Conservation (phyloP, 495 filamentous ascomycete genomes). For the Daldinia loculata region DNA sequence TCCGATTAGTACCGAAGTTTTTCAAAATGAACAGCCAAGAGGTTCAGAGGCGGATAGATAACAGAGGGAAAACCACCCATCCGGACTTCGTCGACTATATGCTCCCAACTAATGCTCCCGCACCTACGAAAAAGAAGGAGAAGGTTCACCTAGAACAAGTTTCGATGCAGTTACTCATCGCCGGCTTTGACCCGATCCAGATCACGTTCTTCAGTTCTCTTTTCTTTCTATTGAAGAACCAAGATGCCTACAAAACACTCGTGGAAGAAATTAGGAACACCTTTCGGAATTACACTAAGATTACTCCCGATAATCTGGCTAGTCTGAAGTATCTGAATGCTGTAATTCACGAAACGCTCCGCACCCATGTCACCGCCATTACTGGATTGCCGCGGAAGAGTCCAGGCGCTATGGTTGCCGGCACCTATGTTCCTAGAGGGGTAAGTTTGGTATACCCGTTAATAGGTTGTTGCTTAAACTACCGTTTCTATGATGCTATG, state of each 20-base stretch:
- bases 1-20: neutral
- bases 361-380: slow-evolving; percentile 2
- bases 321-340: slow-evolving; percentile 31
- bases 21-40: slow-evolving; percentile 13
- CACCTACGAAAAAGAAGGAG: slow-evolving; percentile 8
- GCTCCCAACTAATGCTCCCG: slow-evolving; percentile 6
- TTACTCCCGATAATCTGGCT: slow-evolving; percentile 14
- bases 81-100: slow-evolving; percentile 37
- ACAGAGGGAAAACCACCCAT: slow-evolving; percentile 23
- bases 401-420: slow-evolving; percentile 40
- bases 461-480: neutral
- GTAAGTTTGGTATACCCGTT: slow-evolving; percentile 19
- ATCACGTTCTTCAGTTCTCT: slow-evolving; percentile 23
- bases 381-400: slow-evolving; percentile 29
- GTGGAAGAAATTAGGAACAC: slow-evolving; percentile 34
- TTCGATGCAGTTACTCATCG: slow-evolving; percentile 37
- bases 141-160: slow-evolving; percentile 31
- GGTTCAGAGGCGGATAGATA: slow-evolving; percentile 37
- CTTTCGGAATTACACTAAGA: slow-evolving; percentile 37
- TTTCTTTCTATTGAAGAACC: slow-evolving; percentile 30
- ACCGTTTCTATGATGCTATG: no score
- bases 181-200: slow-evolving; percentile 35
- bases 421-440: slow-evolving; percentile 38
- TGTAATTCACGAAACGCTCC: slow-evolving; percentile 36
- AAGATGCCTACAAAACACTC: slow-evolving; percentile 8